phyloP scores from a whole-genome alignment of 228 moss, liverwort and hornwort species.

The Sphagnum magellanicum region DNA sequence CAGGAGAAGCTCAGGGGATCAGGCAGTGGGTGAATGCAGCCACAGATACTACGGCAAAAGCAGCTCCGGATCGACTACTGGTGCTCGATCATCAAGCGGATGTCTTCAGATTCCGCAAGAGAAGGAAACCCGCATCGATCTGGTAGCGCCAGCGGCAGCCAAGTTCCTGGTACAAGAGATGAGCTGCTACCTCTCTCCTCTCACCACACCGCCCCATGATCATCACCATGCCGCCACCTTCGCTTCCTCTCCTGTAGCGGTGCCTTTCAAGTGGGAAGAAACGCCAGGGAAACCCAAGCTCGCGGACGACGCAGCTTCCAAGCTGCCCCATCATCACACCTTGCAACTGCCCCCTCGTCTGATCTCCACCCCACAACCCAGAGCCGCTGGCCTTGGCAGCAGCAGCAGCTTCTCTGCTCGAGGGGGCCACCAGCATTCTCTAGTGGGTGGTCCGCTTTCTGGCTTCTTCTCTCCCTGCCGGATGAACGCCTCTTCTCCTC shows the following conservation, averaged over 20 bases:
- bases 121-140: conserved; percentile 40
- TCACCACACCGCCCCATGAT: conserved; percentile 28
- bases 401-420: conserved; percentile 10
- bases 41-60: conserved; percentile 34
- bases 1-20: too few relatives aligned
- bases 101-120: conserved; percentile 6
- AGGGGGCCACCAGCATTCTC: conserved; percentile 33
- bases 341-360: conserved; percentile 48
- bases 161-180: conserved; percentile 52
- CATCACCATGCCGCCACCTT: conserved; percentile 4
- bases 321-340: conserved; percentile 16
- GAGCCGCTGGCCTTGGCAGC: conserved; percentile 12
- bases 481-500: conserved; percentile 1
- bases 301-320: conserved; percentile 16
- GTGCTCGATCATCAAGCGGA: conserved; percentile 17
- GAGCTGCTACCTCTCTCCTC: conserved; percentile 28
- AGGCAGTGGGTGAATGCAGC: conserved; percentile 14
- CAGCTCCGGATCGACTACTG: conserved; percentile 8
- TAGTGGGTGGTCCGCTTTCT: conserved; percentile 49
- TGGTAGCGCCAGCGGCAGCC: conserved; percentile 53
- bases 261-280: conserved; percentile 54
- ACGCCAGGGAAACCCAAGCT: conserved; percentile 37
- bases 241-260: conserved; percentile 17
- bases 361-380: conserved; percentile 14
- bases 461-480: conserved; percentile 31